Base-by-base conservation (phyloP, 2,329 filamentous ascomycete species). In the Thermomyces lanuginosus region DNA sequence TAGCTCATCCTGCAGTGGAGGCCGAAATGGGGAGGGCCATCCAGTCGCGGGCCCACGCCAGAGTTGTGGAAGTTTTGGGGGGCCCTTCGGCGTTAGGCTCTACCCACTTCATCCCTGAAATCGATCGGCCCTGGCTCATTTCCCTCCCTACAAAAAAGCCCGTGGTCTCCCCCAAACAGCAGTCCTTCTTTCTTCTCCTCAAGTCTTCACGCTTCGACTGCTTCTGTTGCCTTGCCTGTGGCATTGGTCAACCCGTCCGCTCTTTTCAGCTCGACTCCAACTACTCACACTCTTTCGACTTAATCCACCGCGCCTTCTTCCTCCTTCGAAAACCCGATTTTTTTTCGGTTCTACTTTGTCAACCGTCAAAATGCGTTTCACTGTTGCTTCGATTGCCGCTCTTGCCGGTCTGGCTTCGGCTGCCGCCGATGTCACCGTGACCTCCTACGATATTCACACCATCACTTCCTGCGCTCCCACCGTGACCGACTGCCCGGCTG, bases 401-500 rank as follows among this genome's bases (percentile, higher is more conserved):
- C 45, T 56, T 36, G 43, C 46, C 40, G 53, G 53, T 35, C 31
- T 47, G 31, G 49, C 48, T 35, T 40, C 43, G 27, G 34, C 36
- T 33, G 45, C 41, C 32, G 44, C 41, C 29, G 40, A 49, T 33
- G 30, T 46, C 39, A 61, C 66, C 44, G 55, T 71, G 55, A 69
- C 66, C 63, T 53, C 56, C 46, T 70, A 65, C 38, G 60, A 69
- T 46, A 58, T 63, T 46, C 56, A 67, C 40, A 74, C 69, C 54
- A 57, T 74, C 63, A 73, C 66, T 51, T 69, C 64, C 28, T 73
- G 69, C 61, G 61, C 53, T 32, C 56, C 68, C 26, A 60, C 61
- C 34, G 68, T 75, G 45, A 64, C 66, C 50, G 45, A 76, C 68
- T 77, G 73, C 52, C 51, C 53, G 23, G n/a, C n/a, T n/a, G n/a